phyloP scores from a whole-genome alignment of 2,329 filamentous ascomycete genomes.

The Rhexocercosporidium sp. region DNA sequence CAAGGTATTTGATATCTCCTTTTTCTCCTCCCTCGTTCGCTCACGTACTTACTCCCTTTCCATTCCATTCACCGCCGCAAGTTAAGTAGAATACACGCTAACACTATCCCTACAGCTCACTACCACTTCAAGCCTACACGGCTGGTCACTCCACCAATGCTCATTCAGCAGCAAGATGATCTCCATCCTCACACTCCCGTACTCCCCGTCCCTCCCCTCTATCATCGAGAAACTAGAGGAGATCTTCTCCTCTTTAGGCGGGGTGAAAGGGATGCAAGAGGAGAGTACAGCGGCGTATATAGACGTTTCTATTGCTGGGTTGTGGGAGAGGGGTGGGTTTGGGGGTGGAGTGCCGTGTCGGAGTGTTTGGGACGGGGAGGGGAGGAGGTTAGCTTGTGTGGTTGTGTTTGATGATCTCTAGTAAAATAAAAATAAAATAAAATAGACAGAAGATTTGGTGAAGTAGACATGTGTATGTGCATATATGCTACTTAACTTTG shows the following conservation, averaged over 20 bases:
- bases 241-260: slow-evolving; percentile 13
- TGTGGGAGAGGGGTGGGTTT: neutral
- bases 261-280: neutral
- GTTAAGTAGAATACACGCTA: neutral
- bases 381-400: slow-evolving; percentile 41
- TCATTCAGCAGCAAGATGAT: slow-evolving; percentile 13
- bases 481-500: too few relatives aligned
- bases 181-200: slow-evolving; percentile 20
- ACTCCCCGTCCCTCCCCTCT: neutral
- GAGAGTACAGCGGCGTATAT: slow-evolving; percentile 25
- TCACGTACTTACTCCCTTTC: neutral
- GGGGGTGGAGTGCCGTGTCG: slow-evolving; percentile 47
- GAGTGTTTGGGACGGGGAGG: slow-evolving; percentile 49
- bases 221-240: slow-evolving; percentile 8
- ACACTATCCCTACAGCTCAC: too few relatives aligned
- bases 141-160: slow-evolving; percentile 27
- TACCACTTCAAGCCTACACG: neutral
- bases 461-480: neutral
- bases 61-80: too few relatives aligned
- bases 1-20: slow-evolving; percentile 22
- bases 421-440: too few relatives aligned
- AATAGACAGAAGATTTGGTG: too few relatives aligned
- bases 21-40: neutral
- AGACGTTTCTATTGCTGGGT: slow-evolving; percentile 22
- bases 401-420: slow-evolving; percentile 12